These are phyloP conservation scores for Mortierella sp. DNA, from an alignment of 371 early-diverging fungal genomes.

Conservation along the genomic window DNA sequence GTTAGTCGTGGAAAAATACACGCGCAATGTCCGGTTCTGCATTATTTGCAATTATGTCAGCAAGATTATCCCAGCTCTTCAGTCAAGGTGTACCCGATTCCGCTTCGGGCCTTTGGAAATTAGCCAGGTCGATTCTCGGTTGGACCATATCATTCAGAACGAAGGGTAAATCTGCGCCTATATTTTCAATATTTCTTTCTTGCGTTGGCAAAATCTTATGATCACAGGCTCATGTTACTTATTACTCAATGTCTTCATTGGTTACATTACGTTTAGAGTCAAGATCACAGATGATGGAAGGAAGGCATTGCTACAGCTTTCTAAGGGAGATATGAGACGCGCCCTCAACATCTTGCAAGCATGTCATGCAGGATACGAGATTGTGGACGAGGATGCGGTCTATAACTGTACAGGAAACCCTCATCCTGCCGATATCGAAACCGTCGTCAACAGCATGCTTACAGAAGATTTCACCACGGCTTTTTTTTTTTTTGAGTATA, in stretches of 20 bases:
- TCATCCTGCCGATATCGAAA: conserved; percentile 86
- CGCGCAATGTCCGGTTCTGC: conserved; percentile 97
- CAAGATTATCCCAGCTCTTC: conserved; percentile 98
- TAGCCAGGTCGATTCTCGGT: conserved; percentile 79
- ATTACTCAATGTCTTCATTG: no score
- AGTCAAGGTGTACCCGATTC: conserved; percentile 98
- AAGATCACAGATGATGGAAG: conserved; percentile 86
- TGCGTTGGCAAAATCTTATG: no score
- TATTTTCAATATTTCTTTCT: no score
- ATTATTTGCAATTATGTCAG: conserved; percentile 99
- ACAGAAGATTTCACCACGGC: conserved; percentile 82
- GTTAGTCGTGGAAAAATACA: conserved; percentile 98
- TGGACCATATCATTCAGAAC: conserved; percentile 77
- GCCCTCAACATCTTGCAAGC: conserved; percentile 94
- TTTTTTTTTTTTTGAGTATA: no score
- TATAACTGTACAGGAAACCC: conserved; percentile 95
- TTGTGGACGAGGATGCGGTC: conserved; percentile 80
- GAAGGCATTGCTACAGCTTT: conserved; percentile 81
- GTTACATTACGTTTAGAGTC: no score
- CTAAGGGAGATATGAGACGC: conserved; percentile 97
- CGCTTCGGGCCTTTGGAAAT: conserved; percentile 92
- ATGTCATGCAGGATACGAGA: conserved; percentile 87
- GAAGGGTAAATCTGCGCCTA: conserved; percentile 85
- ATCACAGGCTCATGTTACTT: no score
- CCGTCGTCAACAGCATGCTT: conserved; percentile 83